Evolutionary conservation across 768 basidiomycete genomes (phyloP).

Genomic region (Cystofilobasidium bisporidii): DNA sequence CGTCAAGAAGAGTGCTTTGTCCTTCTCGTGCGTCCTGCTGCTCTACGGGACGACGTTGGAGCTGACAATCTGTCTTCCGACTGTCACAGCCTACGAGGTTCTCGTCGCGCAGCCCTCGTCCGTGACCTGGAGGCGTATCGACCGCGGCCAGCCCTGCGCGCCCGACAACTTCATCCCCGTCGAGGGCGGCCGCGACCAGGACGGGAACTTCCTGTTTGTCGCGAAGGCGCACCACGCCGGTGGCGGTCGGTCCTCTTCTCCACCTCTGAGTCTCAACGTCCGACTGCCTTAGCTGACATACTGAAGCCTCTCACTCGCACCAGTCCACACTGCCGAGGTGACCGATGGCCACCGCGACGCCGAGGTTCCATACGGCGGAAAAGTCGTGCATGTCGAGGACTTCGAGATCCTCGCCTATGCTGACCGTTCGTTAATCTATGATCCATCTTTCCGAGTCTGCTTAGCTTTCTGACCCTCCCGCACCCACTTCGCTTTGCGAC

Average conservation of each 20-base stretch:
- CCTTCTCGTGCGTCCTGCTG: not conserved
- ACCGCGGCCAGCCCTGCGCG: not conserved
- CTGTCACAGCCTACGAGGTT: slow-evolving; percentile 1
- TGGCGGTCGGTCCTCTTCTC: not conserved
- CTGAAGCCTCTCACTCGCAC: not conserved
- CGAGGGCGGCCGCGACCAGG: not conserved
- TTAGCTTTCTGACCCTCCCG: too few species aligned
- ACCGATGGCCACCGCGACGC: slow-evolving; percentile 1
- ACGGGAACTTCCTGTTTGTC: slow-evolving; percentile 8
- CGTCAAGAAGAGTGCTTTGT: not conserved
- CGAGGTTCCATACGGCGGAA: not conserved
- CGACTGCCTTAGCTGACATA: not conserved
- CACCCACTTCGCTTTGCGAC: too few species aligned
- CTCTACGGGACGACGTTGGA: too few species aligned
- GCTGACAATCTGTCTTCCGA: not conserved
- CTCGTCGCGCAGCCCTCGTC: not conserved
- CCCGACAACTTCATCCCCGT: not conserved
- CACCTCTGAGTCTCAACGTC: too few species aligned
- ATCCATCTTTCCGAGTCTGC: not conserved
- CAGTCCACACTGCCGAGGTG: not conserved
- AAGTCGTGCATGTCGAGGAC: not conserved
- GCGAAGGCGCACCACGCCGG: not conserved
- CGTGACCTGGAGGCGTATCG: not conserved
- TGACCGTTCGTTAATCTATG: not conserved
- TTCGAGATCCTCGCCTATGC: not conserved